Percentiles rank a stretch among this genome's conserved stretches.
These are phyloP conservation scores for Epicoccum nigrum DNA, from an alignment of 2,329 filamentous ascomycete genomes.

Conservation along the genomic window DNA sequence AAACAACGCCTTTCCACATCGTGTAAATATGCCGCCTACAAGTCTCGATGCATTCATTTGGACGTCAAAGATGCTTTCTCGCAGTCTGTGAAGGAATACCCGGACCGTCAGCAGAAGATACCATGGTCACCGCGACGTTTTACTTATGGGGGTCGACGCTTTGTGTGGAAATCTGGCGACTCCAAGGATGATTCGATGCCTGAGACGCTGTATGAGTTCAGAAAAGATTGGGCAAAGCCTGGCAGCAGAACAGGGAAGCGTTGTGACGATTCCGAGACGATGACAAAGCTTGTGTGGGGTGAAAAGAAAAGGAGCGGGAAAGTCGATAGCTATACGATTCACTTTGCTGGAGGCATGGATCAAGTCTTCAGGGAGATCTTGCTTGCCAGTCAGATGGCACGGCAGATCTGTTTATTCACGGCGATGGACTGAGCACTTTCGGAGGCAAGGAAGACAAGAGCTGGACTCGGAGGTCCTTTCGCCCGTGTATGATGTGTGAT, in stretches of 20 bases:
- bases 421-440: conserved; percentile 37
- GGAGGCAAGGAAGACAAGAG: background rate
- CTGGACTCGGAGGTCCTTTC: background rate
- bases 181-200: conserved; percentile 56
- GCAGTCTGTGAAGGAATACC: conserved; percentile 45
- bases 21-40: conserved; percentile 42
- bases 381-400: conserved; percentile 47
- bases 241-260: conserved; percentile 45
- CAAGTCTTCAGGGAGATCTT: conserved; percentile 46
- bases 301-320: conserved; percentile 46
- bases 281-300: conserved; percentile 43
- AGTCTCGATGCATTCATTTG: conserved; percentile 42
- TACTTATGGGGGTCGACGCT: conserved; percentile 44
- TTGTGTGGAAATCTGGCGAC: conserved; percentile 53
- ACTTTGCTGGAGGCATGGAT: conserved; percentile 47
- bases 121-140: conserved; percentile 48
- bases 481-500: background rate
- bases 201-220: conserved; percentile 46
- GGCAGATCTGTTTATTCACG: conserved; percentile 47
- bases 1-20: conserved; percentile 35
- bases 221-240: conserved; percentile 43
- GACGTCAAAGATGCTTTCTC: conserved; percentile 39
- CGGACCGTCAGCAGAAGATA: conserved; percentile 46
- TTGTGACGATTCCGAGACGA: conserved; percentile 39
- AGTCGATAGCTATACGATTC: conserved; percentile 47